Conservation (phyloP, 768 basidiomycete genomes). For the Neoboletus brunneissimus region DNA sequence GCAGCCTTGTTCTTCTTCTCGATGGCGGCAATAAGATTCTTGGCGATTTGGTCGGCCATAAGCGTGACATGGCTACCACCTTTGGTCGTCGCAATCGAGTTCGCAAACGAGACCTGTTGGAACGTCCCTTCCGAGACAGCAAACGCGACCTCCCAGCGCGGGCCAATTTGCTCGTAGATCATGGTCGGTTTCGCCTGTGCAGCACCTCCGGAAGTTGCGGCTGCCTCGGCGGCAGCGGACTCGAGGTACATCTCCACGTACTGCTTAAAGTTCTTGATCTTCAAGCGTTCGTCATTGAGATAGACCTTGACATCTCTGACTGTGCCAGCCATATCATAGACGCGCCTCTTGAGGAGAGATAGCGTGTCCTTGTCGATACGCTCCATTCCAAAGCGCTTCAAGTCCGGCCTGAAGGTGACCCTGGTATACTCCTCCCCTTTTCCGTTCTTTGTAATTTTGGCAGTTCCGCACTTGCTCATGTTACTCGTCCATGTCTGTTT, state of each 20-base stretch:
- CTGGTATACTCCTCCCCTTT: slow-evolving; percentile 89
- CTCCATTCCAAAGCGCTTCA: slow-evolving; percentile 89
- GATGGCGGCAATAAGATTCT: slow-evolving; percentile 76
- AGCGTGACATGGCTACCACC: slow-evolving; percentile 90
- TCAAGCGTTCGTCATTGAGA: slow-evolving; percentile 87
- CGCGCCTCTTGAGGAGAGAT: slow-evolving; percentile 86
- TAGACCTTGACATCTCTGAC: slow-evolving; percentile 90
- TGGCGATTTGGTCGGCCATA: slow-evolving; percentile 87
- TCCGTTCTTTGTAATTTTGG: slow-evolving; percentile 91
- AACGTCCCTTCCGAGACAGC: slow-evolving; percentile 89
- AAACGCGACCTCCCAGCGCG: slow-evolving; percentile 95
- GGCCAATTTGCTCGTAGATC: slow-evolving; percentile 75
- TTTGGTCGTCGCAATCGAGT: slow-evolving; percentile 94
- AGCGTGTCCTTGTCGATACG: slow-evolving; percentile 88
- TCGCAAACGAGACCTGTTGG: slow-evolving; percentile 96
- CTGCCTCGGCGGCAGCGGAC: slow-evolving; percentile 67
- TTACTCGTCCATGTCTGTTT: slow-evolving; percentile 93
- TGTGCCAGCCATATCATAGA: slow-evolving; percentile 97
- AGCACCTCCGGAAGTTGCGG: slow-evolving; percentile 73
- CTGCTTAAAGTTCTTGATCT: slow-evolving; percentile 93
- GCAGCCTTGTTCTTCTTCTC: slow-evolving; percentile 98
- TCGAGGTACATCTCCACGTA: slow-evolving; percentile 93
- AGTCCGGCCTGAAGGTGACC: slow-evolving; percentile 91
- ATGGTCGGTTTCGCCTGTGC: slow-evolving; percentile 72
- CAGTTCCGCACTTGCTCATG: slow-evolving; percentile 83